Evolutionary conservation across 148 eudicot species (phyloP).

Genomic region (Chenopodium suecicum): DNA sequence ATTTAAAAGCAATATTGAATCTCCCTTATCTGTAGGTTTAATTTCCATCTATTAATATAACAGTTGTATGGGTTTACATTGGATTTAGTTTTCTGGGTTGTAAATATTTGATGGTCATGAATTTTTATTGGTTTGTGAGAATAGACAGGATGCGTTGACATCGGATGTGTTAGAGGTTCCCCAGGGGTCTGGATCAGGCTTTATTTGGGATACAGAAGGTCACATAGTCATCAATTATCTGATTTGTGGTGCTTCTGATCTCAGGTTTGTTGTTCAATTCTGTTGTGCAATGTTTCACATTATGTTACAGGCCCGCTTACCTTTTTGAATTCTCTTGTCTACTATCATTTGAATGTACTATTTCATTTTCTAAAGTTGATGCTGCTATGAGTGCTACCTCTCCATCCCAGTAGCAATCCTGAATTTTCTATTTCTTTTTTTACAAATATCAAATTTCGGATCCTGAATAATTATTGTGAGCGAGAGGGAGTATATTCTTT

Average conservation of each 20-base stretch:
- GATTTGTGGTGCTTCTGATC: slow-evolving; percentile 97
- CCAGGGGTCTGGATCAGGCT: slow-evolving; percentile 97
- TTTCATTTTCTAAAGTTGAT: background rate
- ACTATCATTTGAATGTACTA: background rate
- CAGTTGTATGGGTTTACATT: background rate
- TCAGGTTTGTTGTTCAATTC: slow-evolving; percentile 50
- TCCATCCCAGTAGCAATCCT: background rate
- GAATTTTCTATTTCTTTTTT: no score
- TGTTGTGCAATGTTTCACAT: background rate
- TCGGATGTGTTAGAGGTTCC: slow-evolving; percentile 95
- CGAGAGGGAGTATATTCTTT: background rate
- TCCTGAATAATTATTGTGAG: background rate
- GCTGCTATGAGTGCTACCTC: background rate
- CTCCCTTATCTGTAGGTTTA: background rate
- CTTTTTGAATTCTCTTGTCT: background rate
- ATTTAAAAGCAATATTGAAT: background rate
- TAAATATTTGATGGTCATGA: slow-evolving; percentile 10
- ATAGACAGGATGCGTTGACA: slow-evolving; percentile 93
- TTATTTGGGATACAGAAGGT: slow-evolving; percentile 82
- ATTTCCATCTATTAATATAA: background rate
- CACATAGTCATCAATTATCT: slow-evolving; percentile 92
- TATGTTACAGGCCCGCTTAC: background rate
- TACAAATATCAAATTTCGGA: no score
- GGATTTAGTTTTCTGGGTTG: background rate
- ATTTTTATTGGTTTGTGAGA: slow-evolving; percentile 23